Percentiles rank a stretch among this genome's conserved stretches.
phyloP scores from a whole-genome alignment of 1,284 basidiomycete species.

The Naganishia sp. region DNA sequence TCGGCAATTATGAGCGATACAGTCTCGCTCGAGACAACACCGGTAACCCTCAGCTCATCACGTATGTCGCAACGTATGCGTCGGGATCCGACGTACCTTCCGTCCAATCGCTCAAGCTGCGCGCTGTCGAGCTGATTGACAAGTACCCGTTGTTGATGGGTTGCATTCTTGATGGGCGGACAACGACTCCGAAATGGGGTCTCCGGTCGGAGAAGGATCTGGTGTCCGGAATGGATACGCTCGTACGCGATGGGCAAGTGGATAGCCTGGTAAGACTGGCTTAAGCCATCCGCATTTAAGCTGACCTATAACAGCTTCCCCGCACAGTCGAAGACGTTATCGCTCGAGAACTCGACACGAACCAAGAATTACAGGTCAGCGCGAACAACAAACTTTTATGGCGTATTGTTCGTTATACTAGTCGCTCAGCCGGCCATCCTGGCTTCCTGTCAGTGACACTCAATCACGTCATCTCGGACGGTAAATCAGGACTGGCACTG shows the following conservation, averaged over 20 bases:
- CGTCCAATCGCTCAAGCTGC: not conserved
- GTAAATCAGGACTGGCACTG: slow-evolving; percentile 17
- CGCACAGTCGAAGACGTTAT: not conserved
- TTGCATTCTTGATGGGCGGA: slow-evolving; percentile 10
- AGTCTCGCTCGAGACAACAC: slow-evolving; percentile 39
- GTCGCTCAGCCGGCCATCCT: not conserved
- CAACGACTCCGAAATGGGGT: slow-evolving; percentile 18
- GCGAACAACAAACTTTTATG: slow-evolving; percentile 2
- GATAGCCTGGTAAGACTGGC: not conserved
- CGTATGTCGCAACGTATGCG: slow-evolving; percentile 37
- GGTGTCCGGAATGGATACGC: not conserved
- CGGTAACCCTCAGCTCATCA: slow-evolving; percentile 37
- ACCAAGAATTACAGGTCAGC: not conserved
- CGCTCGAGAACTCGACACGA: not conserved
- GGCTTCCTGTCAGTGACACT: slow-evolving; percentile 12
- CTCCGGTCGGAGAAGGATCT: slow-evolving; percentile 6
- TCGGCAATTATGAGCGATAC: slow-evolving; percentile 39
- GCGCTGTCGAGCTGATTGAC: slow-evolving; percentile 1
- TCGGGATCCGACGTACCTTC: not conserved
- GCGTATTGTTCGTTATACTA: not conserved
- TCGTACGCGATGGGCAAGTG: not conserved
- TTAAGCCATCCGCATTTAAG: not conserved
- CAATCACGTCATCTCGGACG: slow-evolving; percentile 25
- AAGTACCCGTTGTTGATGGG: slow-evolving; percentile 7
- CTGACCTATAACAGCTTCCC: not conserved